Evolutionary conservation across 495 filamentous ascomycete genomes (phyloP).

Genomic region (Sabuloglossum arenarium): DNA sequence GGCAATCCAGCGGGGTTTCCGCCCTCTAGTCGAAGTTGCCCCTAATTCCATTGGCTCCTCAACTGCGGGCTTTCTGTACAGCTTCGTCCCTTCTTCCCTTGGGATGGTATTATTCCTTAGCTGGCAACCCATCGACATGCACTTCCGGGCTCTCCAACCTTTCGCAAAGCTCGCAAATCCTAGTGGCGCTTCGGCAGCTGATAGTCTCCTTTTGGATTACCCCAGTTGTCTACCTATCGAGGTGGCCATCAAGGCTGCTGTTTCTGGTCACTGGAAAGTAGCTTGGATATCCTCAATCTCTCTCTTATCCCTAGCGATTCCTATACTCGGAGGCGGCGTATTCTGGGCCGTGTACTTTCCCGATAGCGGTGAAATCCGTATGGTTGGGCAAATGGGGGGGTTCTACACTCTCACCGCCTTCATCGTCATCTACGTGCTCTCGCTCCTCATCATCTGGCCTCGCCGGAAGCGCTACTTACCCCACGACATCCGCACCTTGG

Average conservation of each 20-base stretch:
- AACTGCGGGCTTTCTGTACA: slow-evolving; percentile 70
- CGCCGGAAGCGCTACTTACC: slow-evolving; percentile 37
- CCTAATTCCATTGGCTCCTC: slow-evolving; percentile 50
- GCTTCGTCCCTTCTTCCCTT: slow-evolving; percentile 57
- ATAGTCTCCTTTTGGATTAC: slow-evolving; percentile 57
- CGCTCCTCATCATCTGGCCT: slow-evolving; percentile 36
- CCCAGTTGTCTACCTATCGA: slow-evolving; percentile 39
- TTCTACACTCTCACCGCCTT: slow-evolving; percentile 46
- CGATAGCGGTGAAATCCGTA: slow-evolving; percentile 30
- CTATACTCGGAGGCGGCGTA: slow-evolving; percentile 54
- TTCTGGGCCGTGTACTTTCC: slow-evolving; percentile 60
- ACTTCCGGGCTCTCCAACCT: slow-evolving; percentile 49
- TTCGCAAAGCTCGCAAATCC: slow-evolving; percentile 41
- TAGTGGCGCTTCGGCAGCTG: slow-evolving; percentile 40
- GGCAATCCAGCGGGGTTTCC: slow-evolving; percentile 44
- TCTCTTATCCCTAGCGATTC: slow-evolving; percentile 40
- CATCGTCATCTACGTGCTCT: slow-evolving; percentile 43
- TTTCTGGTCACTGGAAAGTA: slow-evolving; percentile 48
- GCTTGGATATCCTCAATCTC: slow-evolving; percentile 47
- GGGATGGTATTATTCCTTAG: slow-evolving; percentile 57
- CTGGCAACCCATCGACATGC: slow-evolving; percentile 57
- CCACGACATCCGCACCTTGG: slow-evolving; percentile 45
- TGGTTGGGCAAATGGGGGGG: slow-evolving; percentile 45
- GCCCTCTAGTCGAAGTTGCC: slow-evolving; percentile 37
- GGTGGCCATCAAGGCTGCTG: slow-evolving; percentile 35